phyloP scores from a whole-genome alignment of 2,329 filamentous ascomycete genomes.

The Fusarium sp. region DNA sequence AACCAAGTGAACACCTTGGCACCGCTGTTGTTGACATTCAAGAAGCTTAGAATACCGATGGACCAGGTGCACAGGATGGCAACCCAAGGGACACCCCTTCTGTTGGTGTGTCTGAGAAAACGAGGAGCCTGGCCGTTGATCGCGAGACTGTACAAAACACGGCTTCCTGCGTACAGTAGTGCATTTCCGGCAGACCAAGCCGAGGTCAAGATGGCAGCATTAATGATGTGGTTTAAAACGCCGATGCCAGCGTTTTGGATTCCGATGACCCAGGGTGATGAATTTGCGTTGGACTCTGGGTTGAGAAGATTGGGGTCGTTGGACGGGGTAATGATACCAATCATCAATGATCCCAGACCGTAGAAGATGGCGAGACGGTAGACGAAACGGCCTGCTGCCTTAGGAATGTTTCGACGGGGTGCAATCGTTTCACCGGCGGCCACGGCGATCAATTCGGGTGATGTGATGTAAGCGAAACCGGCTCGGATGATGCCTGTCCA shows the following conservation, averaged over 20 bases:
- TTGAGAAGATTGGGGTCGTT: constrained; percentile 70
- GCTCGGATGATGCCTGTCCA: constrained; percentile 67
- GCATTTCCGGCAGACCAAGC: constrained; percentile 72
- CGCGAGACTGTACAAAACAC: constrained; percentile 77
- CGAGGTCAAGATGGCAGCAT: constrained; percentile 74
- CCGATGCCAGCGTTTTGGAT: constrained; percentile 74
- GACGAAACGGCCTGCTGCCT: constrained; percentile 70
- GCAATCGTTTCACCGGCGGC: constrained; percentile 74
- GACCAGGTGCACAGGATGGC: constrained; percentile 65
- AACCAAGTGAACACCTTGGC: constrained; percentile 30
- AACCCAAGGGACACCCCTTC: constrained; percentile 69
- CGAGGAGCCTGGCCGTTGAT: constrained; percentile 73
- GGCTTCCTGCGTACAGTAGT: constrained; percentile 73
- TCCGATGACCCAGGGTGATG: constrained; percentile 73
- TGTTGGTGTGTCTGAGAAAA: constrained; percentile 69
- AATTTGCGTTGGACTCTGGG: constrained; percentile 64
- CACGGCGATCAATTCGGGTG: constrained; percentile 71
- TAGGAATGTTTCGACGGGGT: constrained; percentile 74
- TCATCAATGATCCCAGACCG: constrained; percentile 68
- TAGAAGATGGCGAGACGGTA: constrained; percentile 74
- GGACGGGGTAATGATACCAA: constrained; percentile 73
- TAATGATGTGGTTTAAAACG: constrained; percentile 73
- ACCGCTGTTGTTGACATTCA: constrained; percentile 27
- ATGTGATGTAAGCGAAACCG: constrained; percentile 71
- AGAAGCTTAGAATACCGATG: constrained; percentile 74